Evolutionary conservation across 1,284 basidiomycete genomes (phyloP).

Genomic region (Malassezia yamatoensis): DNA sequence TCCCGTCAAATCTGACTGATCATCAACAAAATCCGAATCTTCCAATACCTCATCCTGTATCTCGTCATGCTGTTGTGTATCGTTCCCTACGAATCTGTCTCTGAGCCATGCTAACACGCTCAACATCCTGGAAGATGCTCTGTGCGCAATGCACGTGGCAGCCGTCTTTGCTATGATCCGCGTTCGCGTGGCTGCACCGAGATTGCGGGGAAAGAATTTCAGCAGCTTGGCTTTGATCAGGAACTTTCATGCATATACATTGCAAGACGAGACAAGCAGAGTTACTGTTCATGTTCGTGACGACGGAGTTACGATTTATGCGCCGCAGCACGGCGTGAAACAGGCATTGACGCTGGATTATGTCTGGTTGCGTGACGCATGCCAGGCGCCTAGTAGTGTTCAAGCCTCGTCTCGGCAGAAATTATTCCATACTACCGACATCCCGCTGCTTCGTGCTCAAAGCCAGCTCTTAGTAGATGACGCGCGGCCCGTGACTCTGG

Average conservation of each 20-base stretch:
- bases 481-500: slow-evolving; percentile 22
- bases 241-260: neutral
- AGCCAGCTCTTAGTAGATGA: slow-evolving; percentile 50
- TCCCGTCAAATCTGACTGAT: neutral
- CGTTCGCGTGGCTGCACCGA: neutral
- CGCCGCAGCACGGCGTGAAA: slow-evolving; percentile 23
- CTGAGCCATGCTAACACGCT: neutral
- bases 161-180: neutral
- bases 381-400: slow-evolving; percentile 56
- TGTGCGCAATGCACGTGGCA: neutral
- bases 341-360: slow-evolving; percentile 32
- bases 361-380: slow-evolving; percentile 55
- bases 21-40: neutral
- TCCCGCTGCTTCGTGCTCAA: slow-evolving; percentile 47
- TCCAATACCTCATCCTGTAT: neutral
- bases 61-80: no score
- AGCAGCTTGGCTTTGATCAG: no score
- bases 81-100: neutral
- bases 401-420: slow-evolving; percentile 69
- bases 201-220: neutral
- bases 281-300: slow-evolving; percentile 17
- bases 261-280: slow-evolving; percentile 17
- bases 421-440: slow-evolving; percentile 58
- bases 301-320: slow-evolving; percentile 40
- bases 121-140: neutral